Evolutionary conservation across 192 early-diverging fungal species (phyloP), one percentile per base, ranked within the genome.

Genomic region (Coemansia sp.): DNA sequence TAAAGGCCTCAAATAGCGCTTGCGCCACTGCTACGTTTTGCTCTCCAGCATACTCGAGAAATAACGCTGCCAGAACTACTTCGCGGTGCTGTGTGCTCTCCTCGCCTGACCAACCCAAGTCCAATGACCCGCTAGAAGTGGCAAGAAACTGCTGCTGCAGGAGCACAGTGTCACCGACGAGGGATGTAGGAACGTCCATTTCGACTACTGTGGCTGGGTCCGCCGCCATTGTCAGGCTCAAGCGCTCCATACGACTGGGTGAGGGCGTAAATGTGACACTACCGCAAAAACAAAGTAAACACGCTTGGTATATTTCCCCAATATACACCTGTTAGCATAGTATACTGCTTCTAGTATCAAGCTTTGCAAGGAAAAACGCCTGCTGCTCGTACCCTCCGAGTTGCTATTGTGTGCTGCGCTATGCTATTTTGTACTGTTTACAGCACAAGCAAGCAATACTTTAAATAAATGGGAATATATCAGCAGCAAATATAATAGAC

Each of bases 1-100:
- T 44, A 26, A 71, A 71, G 6, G 62, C 69, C 35, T 57, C 46
- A 26, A 71, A 64, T 2, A 47, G 40, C 2, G 61, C 46, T 5
- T 23, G 55, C 40, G 40, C 69, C 10, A 64, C 57, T 26, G 28
- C 39, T 11, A 33, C 28, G 19, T 59, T 44, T 14, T 21, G 26
- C 6, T 19, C 23, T 43, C 69, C 58, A 0, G 63, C 43, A 64
- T 64, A 46, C 19, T 63, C 55, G 13, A 49, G 32, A 28, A 71
- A 60, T 19, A 57, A 38, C 14, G 65, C 50, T 14, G 53, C 4
- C 49, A 50, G 49, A 5, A 50, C 49, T 8, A 50, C 21, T 11
- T 50, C 49, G 23, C 49, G 49, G 19, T 50, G 23, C 49, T 50
- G 49, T 26, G 14, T 1, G 21, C 49, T 9, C 14, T 50, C 49